phyloP scores from a whole-genome alignment of 2,329 filamentous ascomycete genomes.

The Aspergillus sp. region DNA sequence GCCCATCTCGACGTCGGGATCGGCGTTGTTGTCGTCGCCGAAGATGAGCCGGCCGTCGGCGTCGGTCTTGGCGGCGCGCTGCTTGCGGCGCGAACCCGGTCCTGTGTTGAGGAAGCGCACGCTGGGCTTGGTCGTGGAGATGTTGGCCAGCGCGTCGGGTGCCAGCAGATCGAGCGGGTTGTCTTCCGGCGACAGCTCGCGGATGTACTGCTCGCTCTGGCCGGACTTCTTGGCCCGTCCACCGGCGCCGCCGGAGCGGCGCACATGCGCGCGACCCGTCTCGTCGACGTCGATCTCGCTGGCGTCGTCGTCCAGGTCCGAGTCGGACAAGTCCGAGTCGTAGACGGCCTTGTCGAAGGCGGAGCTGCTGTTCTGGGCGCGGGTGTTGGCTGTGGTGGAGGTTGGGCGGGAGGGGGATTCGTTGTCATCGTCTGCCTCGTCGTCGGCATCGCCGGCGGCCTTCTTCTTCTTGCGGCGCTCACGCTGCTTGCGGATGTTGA shows the following conservation, averaged over 20 bases:
- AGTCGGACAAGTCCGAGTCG: slow-evolving; percentile 90
- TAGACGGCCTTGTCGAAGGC: slow-evolving; percentile 49
- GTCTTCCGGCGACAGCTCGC: slow-evolving; percentile 76
- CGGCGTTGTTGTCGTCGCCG: slow-evolving; percentile 33
- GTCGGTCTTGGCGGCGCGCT: slow-evolving; percentile 39
- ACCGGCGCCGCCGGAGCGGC: slow-evolving; percentile 35
- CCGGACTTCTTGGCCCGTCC: slow-evolving; percentile 47
- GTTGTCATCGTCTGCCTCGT: slow-evolving; percentile 55
- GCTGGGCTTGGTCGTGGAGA: slow-evolving; percentile 81
- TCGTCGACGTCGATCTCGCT: slow-evolving; percentile 44
- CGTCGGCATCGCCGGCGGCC: slow-evolving; percentile 61
- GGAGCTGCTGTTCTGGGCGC: slow-evolving; percentile 34
- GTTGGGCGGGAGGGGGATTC: too few species aligned
- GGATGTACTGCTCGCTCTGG: slow-evolving; percentile 70
- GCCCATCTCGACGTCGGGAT: slow-evolving; percentile 44
- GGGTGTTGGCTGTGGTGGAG: slow-evolving; percentile 40
- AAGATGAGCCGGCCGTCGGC: slow-evolving; percentile 46
- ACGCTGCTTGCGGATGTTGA: slow-evolving; percentile 92
- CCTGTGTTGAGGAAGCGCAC: slow-evolving; percentile 44
- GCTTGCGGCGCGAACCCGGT: slow-evolving; percentile 39
- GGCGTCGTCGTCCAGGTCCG: slow-evolving; percentile 54
- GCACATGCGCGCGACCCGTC: slow-evolving; percentile 29
- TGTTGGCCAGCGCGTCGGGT: slow-evolving; percentile 83
- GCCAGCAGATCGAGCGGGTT: slow-evolving; percentile 94
- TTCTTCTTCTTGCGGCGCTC: slow-evolving; percentile 90